Conservation (phyloP, 495 filamentous ascomycete genomes). For the Pseudevernia furfuracea region DNA sequence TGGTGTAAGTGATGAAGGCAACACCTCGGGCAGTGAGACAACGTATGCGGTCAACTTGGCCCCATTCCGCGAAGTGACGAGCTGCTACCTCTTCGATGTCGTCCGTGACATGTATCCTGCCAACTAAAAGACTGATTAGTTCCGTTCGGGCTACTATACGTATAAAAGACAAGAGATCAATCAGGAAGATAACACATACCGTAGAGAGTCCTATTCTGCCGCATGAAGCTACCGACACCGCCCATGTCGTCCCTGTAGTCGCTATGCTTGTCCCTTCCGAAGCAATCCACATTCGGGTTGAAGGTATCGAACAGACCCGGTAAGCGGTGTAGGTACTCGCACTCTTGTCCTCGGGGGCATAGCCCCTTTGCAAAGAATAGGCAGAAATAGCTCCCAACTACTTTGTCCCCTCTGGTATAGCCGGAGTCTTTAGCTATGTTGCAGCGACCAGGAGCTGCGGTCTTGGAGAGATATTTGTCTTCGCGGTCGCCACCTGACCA, state of each 20-base stretch:
- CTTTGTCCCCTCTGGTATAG: constrained; percentile 81
- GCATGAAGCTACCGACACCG: constrained; percentile 81
- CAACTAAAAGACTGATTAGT: constrained; percentile 35
- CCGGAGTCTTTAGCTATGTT: constrained; percentile 74
- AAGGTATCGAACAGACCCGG: constrained; percentile 77
- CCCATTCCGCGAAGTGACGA: constrained; percentile 91
- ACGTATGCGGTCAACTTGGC: constrained; percentile 75
- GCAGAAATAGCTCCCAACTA: constrained; percentile 79
- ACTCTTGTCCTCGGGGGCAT: constrained; percentile 81
- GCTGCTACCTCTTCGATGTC: constrained; percentile 96
- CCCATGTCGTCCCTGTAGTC: constrained; percentile 97
- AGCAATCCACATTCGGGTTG: constrained; percentile 86
- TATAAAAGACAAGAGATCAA: too few species aligned
- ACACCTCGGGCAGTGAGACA: constrained; percentile 90
- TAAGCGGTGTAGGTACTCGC: constrained; percentile 87
- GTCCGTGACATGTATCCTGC: constrained; percentile 90
- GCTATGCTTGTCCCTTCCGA: constrained; percentile 77
- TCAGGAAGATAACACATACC: neutral
- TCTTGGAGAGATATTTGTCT: constrained; percentile 75
- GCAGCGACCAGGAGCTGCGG: constrained; percentile 67
- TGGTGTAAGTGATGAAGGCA: constrained; percentile 81
- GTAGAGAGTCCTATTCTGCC: constrained; percentile 89
- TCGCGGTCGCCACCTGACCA: constrained; percentile 92
- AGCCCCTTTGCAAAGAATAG: constrained; percentile 80
- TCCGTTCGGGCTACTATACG: constrained; percentile 13